Evolutionary conservation across 768 basidiomycete genomes (phyloP), one percentile per base, ranked within the genome.

Genomic region (Asterophora parasitica): DNA sequence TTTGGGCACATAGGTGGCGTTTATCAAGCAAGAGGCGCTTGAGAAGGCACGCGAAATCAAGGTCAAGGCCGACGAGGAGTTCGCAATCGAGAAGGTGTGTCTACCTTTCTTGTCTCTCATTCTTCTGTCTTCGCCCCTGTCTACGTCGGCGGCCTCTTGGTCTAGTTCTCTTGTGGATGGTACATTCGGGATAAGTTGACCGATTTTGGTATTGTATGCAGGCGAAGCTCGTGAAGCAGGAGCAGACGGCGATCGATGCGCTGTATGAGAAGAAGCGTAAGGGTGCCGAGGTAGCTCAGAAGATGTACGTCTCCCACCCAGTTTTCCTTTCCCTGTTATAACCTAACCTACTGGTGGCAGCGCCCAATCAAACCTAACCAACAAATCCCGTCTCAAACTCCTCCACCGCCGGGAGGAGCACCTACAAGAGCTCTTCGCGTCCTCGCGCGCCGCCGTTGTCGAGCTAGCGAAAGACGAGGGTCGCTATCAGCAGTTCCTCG

Each of bases 21-120:
- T 97, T 76, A 98, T 98, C 78, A 95, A 91, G 70, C 96, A 98
- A 63, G 96, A 99, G 69, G 95, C 95, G 4, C 67, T 90, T 55
- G 95, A 99, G 74, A 99, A 99, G 71, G 94, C 92, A 1, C 76
- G 96, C 7, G 96, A 99, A 70, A 93, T 99, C 52, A 85, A 79
- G 54, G 92, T 97, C 51, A 99, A 99, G 67, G 95, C 96, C 0
- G 93, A 99, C 53, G 94, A 98, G 66, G 95, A 99, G 71, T 98
- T 98, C 63, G 88, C 95, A 15, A 98, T 99, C 56, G 96, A 99
- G 67, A 99, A 99, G 81, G 94, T 84, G 26, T 26, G 23, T 12
- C 26, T n/a, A 11, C 23, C 23, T 23, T 3, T 23, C 23, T 23
- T 23, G 6, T 23, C 23, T 6, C 23, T 6, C 23, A 3, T 3